Conservation (phyloP, 1,139 yeast species). For the Debaryomycetaceae sp. region DNA sequence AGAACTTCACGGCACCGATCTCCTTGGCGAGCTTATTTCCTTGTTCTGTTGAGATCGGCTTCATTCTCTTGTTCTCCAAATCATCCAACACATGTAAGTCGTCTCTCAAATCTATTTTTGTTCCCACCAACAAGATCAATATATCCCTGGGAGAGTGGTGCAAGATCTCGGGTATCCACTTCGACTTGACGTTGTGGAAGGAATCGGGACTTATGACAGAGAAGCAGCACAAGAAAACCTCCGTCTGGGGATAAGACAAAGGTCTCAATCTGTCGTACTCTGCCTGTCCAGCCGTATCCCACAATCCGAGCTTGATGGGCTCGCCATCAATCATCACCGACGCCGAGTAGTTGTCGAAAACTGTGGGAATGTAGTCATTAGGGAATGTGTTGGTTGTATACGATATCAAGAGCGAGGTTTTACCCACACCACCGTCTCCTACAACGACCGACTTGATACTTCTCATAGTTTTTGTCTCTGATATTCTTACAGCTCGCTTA, state of each 20-base stretch:
- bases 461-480: conserved; percentile 48
- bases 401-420: conserved; percentile 81
- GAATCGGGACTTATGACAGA: conserved; percentile 82
- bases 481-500: too few relatives aligned
- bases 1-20: conserved; percentile 67
- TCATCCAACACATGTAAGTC: conserved; percentile 75
- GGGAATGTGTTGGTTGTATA: conserved; percentile 95
- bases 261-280: conserved; percentile 93
- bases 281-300: conserved; percentile 99
- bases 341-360: conserved; percentile 86
- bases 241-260: conserved; percentile 88
- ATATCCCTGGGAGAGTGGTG: conserved; percentile 81
- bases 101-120: conserved; percentile 81
- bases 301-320: conserved; percentile 76
- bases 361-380: conserved; percentile 92
- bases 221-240: conserved; percentile 82
- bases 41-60: conserved; percentile 61
- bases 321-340: conserved; percentile 81
- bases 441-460: conserved; percentile 93
- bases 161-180: conserved; percentile 86
- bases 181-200: conserved; percentile 67
- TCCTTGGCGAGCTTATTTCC: conserved; percentile 69
- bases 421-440: conserved; percentile 98
- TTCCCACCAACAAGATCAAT: conserved; percentile 77
- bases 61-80: conserved; percentile 56